Evolutionary conservation across 1,284 basidiomycete species (phyloP).

Genomic region (Microbotryum saponariae): DNA sequence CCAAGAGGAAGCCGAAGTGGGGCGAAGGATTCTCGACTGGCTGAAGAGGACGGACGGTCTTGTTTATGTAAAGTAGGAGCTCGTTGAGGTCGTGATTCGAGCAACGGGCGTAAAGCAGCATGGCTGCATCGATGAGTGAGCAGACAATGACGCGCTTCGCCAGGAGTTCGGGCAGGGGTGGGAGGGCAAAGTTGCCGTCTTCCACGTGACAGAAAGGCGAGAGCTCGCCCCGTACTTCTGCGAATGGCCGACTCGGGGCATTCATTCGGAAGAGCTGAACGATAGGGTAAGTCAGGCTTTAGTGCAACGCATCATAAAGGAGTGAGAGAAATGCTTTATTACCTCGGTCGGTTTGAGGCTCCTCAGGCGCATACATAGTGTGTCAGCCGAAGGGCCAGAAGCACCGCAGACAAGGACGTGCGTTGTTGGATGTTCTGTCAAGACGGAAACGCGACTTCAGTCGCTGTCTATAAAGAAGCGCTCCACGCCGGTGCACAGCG

Average conservation of each 20-base stretch:
- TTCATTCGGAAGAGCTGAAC: conserved; percentile 36
- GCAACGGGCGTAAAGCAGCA: conserved; percentile 36
- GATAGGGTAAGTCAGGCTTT: too few species aligned
- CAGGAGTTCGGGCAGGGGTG: conserved; percentile 33
- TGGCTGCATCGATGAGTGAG: conserved; percentile 39
- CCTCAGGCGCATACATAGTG: conserved; percentile 39
- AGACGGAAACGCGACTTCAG: not conserved
- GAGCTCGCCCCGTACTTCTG: conserved; percentile 38
- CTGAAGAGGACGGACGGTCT: conserved; percentile 20
- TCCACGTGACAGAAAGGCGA: conserved; percentile 34
- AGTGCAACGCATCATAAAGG: too few species aligned
- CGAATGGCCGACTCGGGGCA: conserved; percentile 40
- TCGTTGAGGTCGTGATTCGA: conserved; percentile 39
- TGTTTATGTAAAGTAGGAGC: conserved; percentile 27
- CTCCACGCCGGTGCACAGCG: too few species aligned
- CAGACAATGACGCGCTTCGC: conserved; percentile 40
- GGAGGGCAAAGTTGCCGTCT: conserved; percentile 35
- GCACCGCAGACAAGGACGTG: conserved; percentile 42
- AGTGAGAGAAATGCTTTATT: not conserved
- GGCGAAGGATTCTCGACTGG: conserved; percentile 19
- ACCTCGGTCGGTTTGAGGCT: conserved; percentile 33
- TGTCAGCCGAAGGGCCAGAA: conserved; percentile 44
- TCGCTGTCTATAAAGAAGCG: not conserved
- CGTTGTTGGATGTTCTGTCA: conserved; percentile 30
- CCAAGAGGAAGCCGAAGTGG: conserved; percentile 43